Evolutionary conservation across 345 rosid genomes (phyloP), one percentile per base, ranked within the genome.

Genomic region (Acer yangbiense): DNA sequence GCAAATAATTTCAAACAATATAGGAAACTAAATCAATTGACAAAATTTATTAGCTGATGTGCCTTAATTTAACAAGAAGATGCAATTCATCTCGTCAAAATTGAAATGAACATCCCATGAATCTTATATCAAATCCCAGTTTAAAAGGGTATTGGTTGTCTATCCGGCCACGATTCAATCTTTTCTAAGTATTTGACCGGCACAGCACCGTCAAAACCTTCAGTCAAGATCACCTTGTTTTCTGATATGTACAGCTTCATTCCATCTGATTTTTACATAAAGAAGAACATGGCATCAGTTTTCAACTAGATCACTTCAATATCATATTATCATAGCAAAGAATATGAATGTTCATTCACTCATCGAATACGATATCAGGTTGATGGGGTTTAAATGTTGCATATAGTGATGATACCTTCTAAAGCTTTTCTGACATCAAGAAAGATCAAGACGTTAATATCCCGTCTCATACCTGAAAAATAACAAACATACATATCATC

Each of bases 241-340:
- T 95, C 98, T 7, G 99, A 93, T 62, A 95, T 80, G 85, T 92
- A 95, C 54, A 95, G 81, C 77, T 91, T 87, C 90, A 92, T 90
- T 65, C 98, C 98, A 43, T 90, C 99, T 95, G 82, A 50, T 68
- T 65, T 73, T 32, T 4, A 72, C 29, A 69, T 0, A 61, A 5
- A 60, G 46, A 76, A 68, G 16, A 32, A 7, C 11, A 77, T 63
- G 44, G 50, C 50, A 52, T 62, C 46, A 63, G 6, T 60, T 39
- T 58, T 12, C 14, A 23, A 13, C 10, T 7, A 61, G 2, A 27
- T 67, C 32, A 7, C 43, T 14, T 44, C 41, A 1, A 25, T 48
- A 43, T 11, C 50, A 20, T 9, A 1, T 16, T 48, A 41, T 11
- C 50, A 13, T 9, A 54, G 52, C 29, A n/a, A 21, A 21, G 39